Conservation (phyloP, 768 basidiomycete species). For the Mycena metata region DNA sequence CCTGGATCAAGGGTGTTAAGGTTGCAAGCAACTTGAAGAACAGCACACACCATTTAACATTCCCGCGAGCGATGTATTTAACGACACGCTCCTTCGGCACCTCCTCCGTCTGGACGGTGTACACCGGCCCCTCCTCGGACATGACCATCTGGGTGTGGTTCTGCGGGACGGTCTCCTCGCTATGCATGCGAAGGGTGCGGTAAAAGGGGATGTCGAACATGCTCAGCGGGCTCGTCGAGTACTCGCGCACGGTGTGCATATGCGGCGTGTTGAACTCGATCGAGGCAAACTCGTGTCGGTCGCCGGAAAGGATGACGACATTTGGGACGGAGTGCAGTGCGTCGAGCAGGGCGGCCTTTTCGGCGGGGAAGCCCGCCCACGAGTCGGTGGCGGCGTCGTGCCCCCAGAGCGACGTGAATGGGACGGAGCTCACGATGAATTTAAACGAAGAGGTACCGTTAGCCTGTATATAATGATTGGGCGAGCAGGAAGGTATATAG, state of each 20-base stretch:
- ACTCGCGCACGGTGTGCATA: slow-evolving; percentile 65
- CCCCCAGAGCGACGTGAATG: slow-evolving; percentile 81
- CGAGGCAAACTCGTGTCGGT: slow-evolving; percentile 85
- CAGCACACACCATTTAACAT: slow-evolving; percentile 69
- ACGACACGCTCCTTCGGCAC: slow-evolving; percentile 68
- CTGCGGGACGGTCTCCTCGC: slow-evolving; percentile 57
- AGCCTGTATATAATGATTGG: slow-evolving; percentile 52
- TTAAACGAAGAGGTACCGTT: slow-evolving; percentile 83
- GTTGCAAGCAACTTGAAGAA: neutral
- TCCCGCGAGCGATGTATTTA: slow-evolving; percentile 74
- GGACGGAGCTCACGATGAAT: slow-evolving; percentile 81
- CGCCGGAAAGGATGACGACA: slow-evolving; percentile 77
- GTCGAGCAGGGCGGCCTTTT: slow-evolving; percentile 70
- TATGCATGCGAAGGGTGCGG: slow-evolving; percentile 62
- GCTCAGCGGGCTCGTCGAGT: slow-evolving; percentile 79
- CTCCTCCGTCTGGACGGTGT: slow-evolving; percentile 47
- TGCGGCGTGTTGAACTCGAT: slow-evolving; percentile 66
- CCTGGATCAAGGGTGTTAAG: slow-evolving; percentile 50
- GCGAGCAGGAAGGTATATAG: neutral
- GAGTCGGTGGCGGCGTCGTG: slow-evolving; percentile 74
- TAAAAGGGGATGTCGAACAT: slow-evolving; percentile 78
- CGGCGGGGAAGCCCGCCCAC: slow-evolving; percentile 74
- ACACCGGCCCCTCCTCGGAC: slow-evolving; percentile 44
- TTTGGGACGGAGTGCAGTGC: slow-evolving; percentile 77
- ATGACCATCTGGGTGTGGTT: slow-evolving; percentile 46